Evolutionary conservation across 1,284 basidiomycete genomes (phyloP).

Genomic region (Pulchroboletus neoregius): DNA sequence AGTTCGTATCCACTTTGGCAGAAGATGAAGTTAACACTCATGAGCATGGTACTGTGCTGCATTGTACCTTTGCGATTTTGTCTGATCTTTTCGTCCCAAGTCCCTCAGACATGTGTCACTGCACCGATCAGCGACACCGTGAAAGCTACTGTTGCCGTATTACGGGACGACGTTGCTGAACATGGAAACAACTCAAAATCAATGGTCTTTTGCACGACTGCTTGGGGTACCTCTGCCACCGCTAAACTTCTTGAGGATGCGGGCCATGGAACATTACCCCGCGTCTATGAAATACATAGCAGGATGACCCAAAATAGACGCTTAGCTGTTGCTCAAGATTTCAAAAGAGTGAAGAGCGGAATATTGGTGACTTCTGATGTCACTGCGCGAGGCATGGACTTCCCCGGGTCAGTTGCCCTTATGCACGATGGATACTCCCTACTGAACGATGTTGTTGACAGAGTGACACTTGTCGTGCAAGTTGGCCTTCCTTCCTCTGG

Average conservation of each 20-base stretch:
- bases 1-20: conserved; percentile 59
- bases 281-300: conserved; percentile 46
- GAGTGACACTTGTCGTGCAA: conserved; percentile 60
- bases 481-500: conserved; percentile 76
- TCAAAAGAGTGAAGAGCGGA: conserved; percentile 45
- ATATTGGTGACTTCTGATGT: conserved; percentile 86
- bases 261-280: conserved; percentile 35
- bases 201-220: conserved; percentile 70
- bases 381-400: conserved; percentile 88
- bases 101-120: conserved; percentile 50
- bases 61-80: not conserved
- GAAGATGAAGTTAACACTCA: conserved; percentile 65
- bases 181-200: conserved; percentile 35
- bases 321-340: conserved; percentile 47
- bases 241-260: conserved; percentile 41
- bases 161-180: conserved; percentile 35
- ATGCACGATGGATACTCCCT: conserved; percentile 45
- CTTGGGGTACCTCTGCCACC: conserved; percentile 56
- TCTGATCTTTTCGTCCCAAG: conserved; percentile 23
- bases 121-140: conserved; percentile 43
- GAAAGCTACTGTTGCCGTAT: conserved; percentile 37
- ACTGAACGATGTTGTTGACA: conserved; percentile 23
- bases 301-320: conserved; percentile 44
- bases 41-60: conserved; percentile 46
- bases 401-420: conserved; percentile 59